Percentiles rank a stretch among this genome's conserved stretches.
Evolutionary conservation across 495 filamentous ascomycete genomes (phyloP).

Genomic region (Hyphodiscus hymeniophilus): DNA sequence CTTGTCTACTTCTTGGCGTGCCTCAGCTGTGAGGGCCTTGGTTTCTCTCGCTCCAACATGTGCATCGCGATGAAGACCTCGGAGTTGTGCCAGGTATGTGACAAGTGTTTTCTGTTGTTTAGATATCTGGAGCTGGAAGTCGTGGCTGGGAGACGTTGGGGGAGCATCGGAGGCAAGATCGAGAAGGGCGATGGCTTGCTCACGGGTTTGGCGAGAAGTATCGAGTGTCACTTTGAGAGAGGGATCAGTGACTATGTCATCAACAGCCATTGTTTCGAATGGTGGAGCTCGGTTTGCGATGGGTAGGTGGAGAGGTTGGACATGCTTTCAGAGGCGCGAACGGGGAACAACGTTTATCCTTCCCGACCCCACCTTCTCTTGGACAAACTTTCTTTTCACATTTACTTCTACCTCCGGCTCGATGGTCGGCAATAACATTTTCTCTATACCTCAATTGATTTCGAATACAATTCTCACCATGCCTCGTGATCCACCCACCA

Average conservation of each 20-base stretch:
- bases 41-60: conserved; percentile 76
- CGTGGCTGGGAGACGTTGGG: conserved; percentile 29
- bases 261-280: conserved; percentile 30
- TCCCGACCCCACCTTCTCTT: background rate
- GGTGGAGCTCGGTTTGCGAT: background rate
- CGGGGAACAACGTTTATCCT: background rate
- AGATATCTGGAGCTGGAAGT: conserved; percentile 52
- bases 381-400: background rate
- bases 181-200: conserved; percentile 68
- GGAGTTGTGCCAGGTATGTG: conserved; percentile 71
- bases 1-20: conserved; percentile 81
- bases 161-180: conserved; percentile 30
- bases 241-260: conserved; percentile 61
- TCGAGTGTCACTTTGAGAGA: conserved; percentile 63
- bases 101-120: conserved; percentile 74
- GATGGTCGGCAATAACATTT: background rate
- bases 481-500: conserved; percentile 9
- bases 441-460: background rate
- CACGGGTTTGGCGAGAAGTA: conserved; percentile 57
- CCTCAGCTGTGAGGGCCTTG: conserved; percentile 78
- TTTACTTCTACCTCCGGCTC: background rate
- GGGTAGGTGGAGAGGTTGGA: background rate
- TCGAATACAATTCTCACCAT: background rate
- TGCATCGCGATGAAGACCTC: conserved; percentile 73
- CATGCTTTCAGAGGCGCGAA: background rate